Conservation (phyloP, 2,329 filamentous ascomycete genomes). For the Sclerotiophoma versabilis region DNA sequence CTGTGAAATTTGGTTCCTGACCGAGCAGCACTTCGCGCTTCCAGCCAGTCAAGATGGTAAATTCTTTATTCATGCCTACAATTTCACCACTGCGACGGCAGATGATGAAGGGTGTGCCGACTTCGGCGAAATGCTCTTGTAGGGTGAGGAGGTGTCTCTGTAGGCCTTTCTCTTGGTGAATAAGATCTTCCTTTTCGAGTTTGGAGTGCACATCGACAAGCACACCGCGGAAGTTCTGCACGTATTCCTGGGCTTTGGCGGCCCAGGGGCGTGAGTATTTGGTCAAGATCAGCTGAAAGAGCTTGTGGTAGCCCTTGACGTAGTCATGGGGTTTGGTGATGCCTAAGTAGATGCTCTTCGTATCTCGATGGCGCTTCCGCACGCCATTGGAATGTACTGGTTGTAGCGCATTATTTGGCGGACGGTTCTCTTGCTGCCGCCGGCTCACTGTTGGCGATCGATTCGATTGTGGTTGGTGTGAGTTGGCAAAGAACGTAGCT, state of each 20-base stretch:
- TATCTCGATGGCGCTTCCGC: constrained; percentile 68
- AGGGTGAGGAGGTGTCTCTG: constrained; percentile 92
- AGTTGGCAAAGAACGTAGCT: constrained; percentile 45
- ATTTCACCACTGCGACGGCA: constrained; percentile 92
- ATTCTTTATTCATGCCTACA: constrained; percentile 95
- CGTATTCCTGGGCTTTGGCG: constrained; percentile 81
- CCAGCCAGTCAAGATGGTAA: constrained; percentile 95
- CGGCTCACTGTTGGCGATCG: constrained; percentile 39
- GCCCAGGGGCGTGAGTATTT: constrained; percentile 81
- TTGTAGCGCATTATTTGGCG: constrained; percentile 40
- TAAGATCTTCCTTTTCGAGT: constrained; percentile 84
- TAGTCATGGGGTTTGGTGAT: constrained; percentile 94
- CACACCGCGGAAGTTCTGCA: constrained; percentile 88
- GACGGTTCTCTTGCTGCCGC: constrained; percentile 35
- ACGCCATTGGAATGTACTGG: constrained; percentile 42
- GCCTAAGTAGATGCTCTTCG: constrained; percentile 84
- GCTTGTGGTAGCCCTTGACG: constrained; percentile 85
- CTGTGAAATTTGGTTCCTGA: constrained; percentile 84
- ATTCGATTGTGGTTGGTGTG: constrained; percentile 40
- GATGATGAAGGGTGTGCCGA: constrained; percentile 88
- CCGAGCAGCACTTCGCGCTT: constrained; percentile 87
- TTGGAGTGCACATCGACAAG: constrained; percentile 92
- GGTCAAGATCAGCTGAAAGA: constrained; percentile 79
- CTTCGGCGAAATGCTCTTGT: constrained; percentile 87
- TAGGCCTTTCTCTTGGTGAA: constrained; percentile 98